Evolutionary conservation across 257 asterid species (phyloP), one percentile per base, ranked within the genome.

Genomic region (Solanum peruvianum): DNA sequence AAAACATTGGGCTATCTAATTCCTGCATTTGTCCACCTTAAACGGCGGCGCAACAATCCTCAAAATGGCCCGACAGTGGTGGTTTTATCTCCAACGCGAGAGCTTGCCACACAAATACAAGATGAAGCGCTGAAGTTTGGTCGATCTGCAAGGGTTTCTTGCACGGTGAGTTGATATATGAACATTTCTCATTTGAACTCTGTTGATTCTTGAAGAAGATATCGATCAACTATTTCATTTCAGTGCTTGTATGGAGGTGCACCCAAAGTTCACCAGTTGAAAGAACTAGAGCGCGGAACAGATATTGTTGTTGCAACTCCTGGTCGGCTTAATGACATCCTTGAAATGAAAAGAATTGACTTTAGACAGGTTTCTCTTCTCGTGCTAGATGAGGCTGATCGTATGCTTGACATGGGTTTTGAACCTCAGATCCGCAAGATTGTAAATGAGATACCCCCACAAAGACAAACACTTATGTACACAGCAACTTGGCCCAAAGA

Each of bases 181-280:
- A 49, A 35, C 25, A 86, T 47, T 47, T 80, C 25, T 62, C 33
- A 18, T 86, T 49, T 86, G 23, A 21, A 39, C 71, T 72, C 69
- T 72, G 37, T n/a, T 86, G 25, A n/a, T 49, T 72, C 41, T 83
- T 70, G 52, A 69, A 81, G 86, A 42, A 70, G 86, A 87, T 45
- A 67, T 71, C 56, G 88, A 49, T 88, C 66, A 29, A 80, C 86
- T 87, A 16, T 82, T 90, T 77, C 86, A 9, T 89, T 89, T 84
- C 95, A 96, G 99, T 96, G 99, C 92, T 91, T 96, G 87, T 96
- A 94, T 90, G 99, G 99, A 81, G 99, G 99, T 90, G 99, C 98
- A 78, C 97, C 98, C 14, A 96, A 96, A 89, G 97, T 94, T 85
- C 94, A 93, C 87, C 99, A 95, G 88, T 87, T 96, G 83, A 95